Conservation (phyloP, 2,329 filamentous ascomycete genomes). For the Penicillium sp. region DNA sequence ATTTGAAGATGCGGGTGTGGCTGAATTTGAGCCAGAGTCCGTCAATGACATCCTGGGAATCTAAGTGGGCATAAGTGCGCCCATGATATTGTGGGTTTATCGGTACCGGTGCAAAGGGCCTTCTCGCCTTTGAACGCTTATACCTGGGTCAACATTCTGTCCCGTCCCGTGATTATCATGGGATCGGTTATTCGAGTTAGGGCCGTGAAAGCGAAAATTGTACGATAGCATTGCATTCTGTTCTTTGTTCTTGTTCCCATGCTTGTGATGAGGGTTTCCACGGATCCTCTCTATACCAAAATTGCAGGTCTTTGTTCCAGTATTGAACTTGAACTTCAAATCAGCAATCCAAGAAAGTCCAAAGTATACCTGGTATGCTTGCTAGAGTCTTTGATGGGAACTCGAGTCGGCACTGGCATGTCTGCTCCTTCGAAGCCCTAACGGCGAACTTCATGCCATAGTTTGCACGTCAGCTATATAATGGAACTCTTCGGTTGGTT, state of each 20-base stretch:
- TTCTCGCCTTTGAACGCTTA: too few species aligned
- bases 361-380: too few species aligned
- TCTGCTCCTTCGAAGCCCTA: not conserved
- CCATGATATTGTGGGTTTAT: too few species aligned
- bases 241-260: not conserved
- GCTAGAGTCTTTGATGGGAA: not conserved
- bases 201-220: slow-evolving; percentile 2
- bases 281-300: not conserved
- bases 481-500: too few species aligned
- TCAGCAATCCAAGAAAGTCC: not conserved
- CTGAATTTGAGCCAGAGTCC: slow-evolving; percentile 10
- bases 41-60: slow-evolving; percentile 19
- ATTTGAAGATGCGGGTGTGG: slow-evolving; percentile 6
- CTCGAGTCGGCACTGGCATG: too few species aligned
- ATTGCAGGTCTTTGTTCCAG: not conserved
- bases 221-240: slow-evolving; percentile 9
- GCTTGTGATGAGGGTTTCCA: not conserved
- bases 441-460: not conserved
- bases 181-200: not conserved
- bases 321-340: not conserved
- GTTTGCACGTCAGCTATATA: too few species aligned
- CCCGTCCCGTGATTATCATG: not conserved
- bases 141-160: too few species aligned
- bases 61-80: not conserved
- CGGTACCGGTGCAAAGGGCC: too few species aligned